Evolutionary conservation across 495 filamentous ascomycete genomes (phyloP), one percentile per base, ranked within the genome.

Genomic region (Aspergillus taichungensis): DNA sequence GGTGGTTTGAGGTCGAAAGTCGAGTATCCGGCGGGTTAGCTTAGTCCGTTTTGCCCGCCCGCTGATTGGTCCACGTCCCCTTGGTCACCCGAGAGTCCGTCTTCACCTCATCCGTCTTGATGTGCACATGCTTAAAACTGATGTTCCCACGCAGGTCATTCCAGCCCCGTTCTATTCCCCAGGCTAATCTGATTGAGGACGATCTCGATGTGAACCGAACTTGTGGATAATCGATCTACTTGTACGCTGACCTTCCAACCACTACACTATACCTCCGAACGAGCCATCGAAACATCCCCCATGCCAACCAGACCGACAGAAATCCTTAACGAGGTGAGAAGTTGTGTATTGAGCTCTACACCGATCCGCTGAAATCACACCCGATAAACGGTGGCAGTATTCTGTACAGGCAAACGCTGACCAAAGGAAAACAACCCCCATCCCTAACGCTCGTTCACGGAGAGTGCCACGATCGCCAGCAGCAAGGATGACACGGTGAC

Each of bases 1-100:
- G 59, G 63, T 67, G 62, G 63, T 67, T 66, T 62, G 67, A 66
- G 59, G 60, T 64, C 63, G 63, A 70, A 67, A 62, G 62, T 59
- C 60, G 67, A 66, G 64, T 46, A 61, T 64, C 63, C 64, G 67
- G 61, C 56, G 56, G 62, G 62, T 56, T 59, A 52, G 49, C 56
- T 56, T 63, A 62, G 57, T 52, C 52, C 42, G 43, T 56, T 67
- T 68, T 70, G 49, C 42, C 58, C 11, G 52, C 40, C 36, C 43
- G 38, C 59, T 68, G 42, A 70, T 70, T 70, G 66, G 66, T 43
- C 52, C 47, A 37, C 45, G 13, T 38, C 46, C 41, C 39, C 29
- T 14, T 46, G 10, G 32, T 33, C 30, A 44, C 49, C 46, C 46
- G 46, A 52, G 42, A 40, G 35, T 28, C 47, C 47, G 31, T 33